Percentiles rank a stretch among this genome's conserved stretches.
Conservation (phyloP, 129 eudicot species). For the Centaurea solstitialis region DNA sequence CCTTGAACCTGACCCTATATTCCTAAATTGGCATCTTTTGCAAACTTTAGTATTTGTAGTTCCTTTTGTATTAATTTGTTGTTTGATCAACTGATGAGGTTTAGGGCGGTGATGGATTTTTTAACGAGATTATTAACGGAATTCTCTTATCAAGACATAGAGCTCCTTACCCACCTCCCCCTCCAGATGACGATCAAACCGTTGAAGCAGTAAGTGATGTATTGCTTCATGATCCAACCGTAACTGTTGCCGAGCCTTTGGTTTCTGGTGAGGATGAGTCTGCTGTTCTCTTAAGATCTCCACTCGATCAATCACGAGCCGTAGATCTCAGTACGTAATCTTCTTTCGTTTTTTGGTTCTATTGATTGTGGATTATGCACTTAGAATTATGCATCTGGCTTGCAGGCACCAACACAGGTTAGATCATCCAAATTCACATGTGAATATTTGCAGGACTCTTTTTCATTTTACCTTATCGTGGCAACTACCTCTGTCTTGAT, state of each 20-base stretch:
- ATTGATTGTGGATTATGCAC: constrained; percentile 7
- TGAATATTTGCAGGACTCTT: no score
- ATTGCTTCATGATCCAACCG: constrained; percentile 39
- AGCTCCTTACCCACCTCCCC: constrained; percentile 82
- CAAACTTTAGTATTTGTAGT: neutral
- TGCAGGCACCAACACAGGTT: constrained; percentile 44
- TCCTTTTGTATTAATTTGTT: constrained; percentile 5
- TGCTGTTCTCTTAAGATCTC: constrained; percentile 59
- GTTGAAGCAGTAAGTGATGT: constrained; percentile 36
- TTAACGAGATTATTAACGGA: constrained; percentile 89
- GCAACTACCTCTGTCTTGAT: no score
- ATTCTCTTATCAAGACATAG: constrained; percentile 84
- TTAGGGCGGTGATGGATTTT: constrained; percentile 99
- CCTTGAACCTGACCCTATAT: neutral
- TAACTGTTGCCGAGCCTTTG: constrained; percentile 37
- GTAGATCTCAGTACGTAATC: constrained; percentile 50
- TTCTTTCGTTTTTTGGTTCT: constrained; percentile 12
- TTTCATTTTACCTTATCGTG: neutral
- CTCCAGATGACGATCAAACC: constrained; percentile 53
- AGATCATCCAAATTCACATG: no score
- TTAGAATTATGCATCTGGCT: constrained; percentile 19
- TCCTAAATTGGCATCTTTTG: constrained; percentile 6
- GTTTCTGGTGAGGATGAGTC: constrained; percentile 54
- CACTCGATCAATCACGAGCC: constrained; percentile 36
- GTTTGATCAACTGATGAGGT: constrained; percentile 22